Evolutionary conservation across 2,329 filamentous ascomycete genomes (phyloP), one percentile per base, ranked within the genome.

Genomic region (Fusarium zealandicum): DNA sequence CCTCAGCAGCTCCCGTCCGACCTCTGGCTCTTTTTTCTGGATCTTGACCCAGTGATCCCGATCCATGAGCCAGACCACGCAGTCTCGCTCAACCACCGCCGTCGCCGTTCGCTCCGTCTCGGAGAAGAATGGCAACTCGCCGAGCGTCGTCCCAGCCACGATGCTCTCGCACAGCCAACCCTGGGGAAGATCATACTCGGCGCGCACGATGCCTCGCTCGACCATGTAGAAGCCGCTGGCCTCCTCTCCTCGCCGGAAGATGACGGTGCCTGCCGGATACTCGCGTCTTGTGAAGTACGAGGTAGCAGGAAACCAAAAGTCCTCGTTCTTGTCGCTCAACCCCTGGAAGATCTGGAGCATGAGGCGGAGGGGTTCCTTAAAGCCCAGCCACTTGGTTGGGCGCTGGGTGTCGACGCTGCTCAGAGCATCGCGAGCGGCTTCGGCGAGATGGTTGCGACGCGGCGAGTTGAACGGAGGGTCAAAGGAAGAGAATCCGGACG

Each of bases 321-420:
- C 93, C 72, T 96, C 92, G 69, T 93, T 95, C 72, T 90, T 87
- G 45, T 86, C 80, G 44, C 90, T 96, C 11, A 97, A 79, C 37
- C 92, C 90, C 69, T 95, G 89, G 76, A 99, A 98, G n/a, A 95
- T 91, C 71, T 97, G 93, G 18, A 99, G 82, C 73, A 99, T 91
- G 39, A 99, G 85, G 2, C 91, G 90, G 7, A 98, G 83, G 0
- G 95, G 95, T 70, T 97, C 92, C 62, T 90, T 90, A 72, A 97
- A 96, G 64, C 87, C 86, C 67, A 89, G 87, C 90, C 93, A 98
- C 68, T 87, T 89, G 2, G 83, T 80, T 16, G 83, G 78, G 5
- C 82, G 78, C 42, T 82, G 76, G 9, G 82, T 75, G 58, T 89
- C 85, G 27, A 84, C 78, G 58, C 89, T 89, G 43, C 81, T 85